These are phyloP conservation scores for Epichloe coenophiala DNA, from an alignment of 2,329 filamentous ascomycete genomes.

Conservation along the genomic window DNA sequence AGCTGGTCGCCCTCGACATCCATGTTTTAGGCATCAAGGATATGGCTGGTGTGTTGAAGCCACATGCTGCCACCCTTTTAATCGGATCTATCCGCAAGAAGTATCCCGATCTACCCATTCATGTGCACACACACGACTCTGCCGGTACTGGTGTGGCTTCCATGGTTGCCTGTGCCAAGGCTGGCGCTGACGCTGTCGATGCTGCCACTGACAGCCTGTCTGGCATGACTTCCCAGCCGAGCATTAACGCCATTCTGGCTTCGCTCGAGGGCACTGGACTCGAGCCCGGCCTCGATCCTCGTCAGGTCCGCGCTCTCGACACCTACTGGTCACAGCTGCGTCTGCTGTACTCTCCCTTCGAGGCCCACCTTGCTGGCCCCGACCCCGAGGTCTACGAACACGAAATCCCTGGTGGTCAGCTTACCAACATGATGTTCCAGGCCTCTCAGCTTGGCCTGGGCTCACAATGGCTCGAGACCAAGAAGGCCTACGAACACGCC, in stretches of 20 bases:
- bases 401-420: slow-evolving; percentile 94
- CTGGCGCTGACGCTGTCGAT: slow-evolving; percentile 90
- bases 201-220: slow-evolving; percentile 93
- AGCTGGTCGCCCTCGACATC: slow-evolving; percentile 78
- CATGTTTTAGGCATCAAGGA: slow-evolving; percentile 90
- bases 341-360: slow-evolving; percentile 93
- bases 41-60: slow-evolving; percentile 98
- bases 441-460: slow-evolving; percentile 90
- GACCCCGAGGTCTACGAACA: slow-evolving; percentile 98
- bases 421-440: slow-evolving; percentile 99
- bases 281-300: slow-evolving; percentile 68
- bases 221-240: slow-evolving; percentile 97
- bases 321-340: slow-evolving; percentile 95
- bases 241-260: slow-evolving; percentile 86
- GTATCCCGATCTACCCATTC: slow-evolving; percentile 93
- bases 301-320: slow-evolving; percentile 78
- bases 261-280: slow-evolving; percentile 77
- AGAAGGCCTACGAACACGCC: slow-evolving; percentile 97
- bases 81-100: slow-evolving; percentile 80
- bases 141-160: slow-evolving; percentile 96
- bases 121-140: slow-evolving; percentile 98
- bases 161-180: slow-evolving; percentile 90
- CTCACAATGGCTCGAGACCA: slow-evolving; percentile 94
- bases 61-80: slow-evolving; percentile 75
- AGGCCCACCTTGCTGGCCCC: slow-evolving; percentile 84